These are phyloP conservation scores for Eurotiales sp. DNA, from an alignment of 2,329 filamentous ascomycete species.

Conservation along the genomic window DNA sequence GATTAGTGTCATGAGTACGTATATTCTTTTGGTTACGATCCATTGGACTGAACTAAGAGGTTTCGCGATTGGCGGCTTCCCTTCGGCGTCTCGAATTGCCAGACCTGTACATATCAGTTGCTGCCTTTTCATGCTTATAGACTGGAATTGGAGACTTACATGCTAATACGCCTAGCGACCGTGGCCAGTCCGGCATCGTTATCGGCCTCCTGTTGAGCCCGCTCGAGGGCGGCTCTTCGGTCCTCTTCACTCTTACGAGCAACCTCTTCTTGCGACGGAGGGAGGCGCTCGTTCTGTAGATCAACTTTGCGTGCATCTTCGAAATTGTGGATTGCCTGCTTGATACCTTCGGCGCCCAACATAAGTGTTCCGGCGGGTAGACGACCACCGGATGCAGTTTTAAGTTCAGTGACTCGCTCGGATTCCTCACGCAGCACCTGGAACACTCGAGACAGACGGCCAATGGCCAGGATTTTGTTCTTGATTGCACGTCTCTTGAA, in stretches of 20 bases:
- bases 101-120: constrained; percentile 13
- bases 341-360: constrained; percentile 97
- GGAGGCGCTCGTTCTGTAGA: constrained; percentile 90
- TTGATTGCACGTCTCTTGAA: constrained; percentile 96
- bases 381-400: constrained; percentile 89
- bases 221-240: constrained; percentile 75
- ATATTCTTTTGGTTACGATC: constrained; percentile 7
- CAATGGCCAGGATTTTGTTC: constrained; percentile 99
- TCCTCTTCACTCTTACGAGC: constrained; percentile 77
- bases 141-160: constrained; percentile 59
- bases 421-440: constrained; percentile 97
- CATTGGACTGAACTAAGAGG: constrained; percentile 3
- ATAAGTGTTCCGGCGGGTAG: constrained; percentile 94
- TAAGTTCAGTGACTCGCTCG: constrained; percentile 93
- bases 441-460: constrained; percentile 93
- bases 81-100: constrained; percentile 15
- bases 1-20: constrained; percentile 6
- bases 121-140: constrained; percentile 1
- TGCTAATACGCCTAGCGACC: constrained; percentile 88
- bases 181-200: constrained; percentile 85
- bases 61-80: constrained; percentile 11
- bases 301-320: constrained; percentile 97
- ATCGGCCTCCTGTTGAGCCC: constrained; percentile 82
- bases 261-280: constrained; percentile 89
- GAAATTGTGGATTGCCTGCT: constrained; percentile 94